Conservation (phyloP, 495 filamentous ascomycete genomes). For the Cercophora samala region DNA sequence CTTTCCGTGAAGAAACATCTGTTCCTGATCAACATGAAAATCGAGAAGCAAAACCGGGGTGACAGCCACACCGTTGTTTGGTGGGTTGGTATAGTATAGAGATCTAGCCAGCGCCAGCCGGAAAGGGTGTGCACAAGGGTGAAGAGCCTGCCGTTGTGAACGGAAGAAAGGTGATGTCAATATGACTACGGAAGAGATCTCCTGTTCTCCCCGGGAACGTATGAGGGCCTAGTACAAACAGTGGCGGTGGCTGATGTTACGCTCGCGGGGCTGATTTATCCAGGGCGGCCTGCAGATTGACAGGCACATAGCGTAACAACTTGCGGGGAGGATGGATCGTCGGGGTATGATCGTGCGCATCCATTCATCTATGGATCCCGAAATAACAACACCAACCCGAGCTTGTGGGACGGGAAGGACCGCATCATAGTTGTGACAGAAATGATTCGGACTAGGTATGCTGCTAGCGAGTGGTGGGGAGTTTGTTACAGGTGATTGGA, state of each 20-base stretch:
- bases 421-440: not conserved
- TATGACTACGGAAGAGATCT: not conserved
- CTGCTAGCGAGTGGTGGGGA: not conserved
- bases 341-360: not conserved
- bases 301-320: not conserved
- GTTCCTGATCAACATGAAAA: not conserved
- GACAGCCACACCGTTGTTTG: not conserved
- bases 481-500: not conserved
- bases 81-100: not conserved
- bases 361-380: not conserved
- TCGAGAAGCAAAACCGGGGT: not conserved
- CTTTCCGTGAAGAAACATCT: not conserved
- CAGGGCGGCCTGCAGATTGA: constrained; percentile 10
- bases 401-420: constrained; percentile 3
- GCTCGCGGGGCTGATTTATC: constrained; percentile 1
- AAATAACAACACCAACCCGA: not conserved
- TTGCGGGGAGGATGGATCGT: constrained; percentile 8
- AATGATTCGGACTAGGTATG: not conserved
- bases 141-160: not conserved
- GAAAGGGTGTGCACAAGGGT: not conserved
- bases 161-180: not conserved
- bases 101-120: not conserved
- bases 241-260: not conserved
- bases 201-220: not conserved
- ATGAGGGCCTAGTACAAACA: not conserved